Base-by-base conservation (phyloP, 108 stramenopile genomes). In the Pseudonitzschia delicatissima region DNA sequence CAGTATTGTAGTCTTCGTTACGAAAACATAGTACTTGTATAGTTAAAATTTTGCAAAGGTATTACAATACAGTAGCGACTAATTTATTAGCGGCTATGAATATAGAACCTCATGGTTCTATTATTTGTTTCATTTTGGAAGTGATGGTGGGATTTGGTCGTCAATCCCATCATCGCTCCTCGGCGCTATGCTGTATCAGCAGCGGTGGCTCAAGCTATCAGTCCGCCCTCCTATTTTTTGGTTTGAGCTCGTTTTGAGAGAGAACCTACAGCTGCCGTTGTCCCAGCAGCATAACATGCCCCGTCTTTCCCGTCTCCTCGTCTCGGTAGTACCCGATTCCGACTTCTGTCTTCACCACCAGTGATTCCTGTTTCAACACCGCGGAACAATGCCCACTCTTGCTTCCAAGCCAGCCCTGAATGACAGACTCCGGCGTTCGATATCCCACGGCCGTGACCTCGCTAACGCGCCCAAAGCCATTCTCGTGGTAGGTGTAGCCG, bases 321-420 rank as follows among this genome's bases (percentile, higher is more conserved):
- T 42, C 40, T 42, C 15, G 13, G n/a, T 33, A 55, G 32, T 55
- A 55, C 2, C 53, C 53, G 17, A 55, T 55, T 4, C 53, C 53
- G 12, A 55, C 53, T 27, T 55, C 53, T 9, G 53, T 55, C 6
- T 27, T 5, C n/a, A 55, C 31, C 2, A 55, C 28, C 29, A 27
- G 53, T 8, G 53, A 55, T 55, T 55, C 31, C 32, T 55, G 53
- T 27, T 55, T 55, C n/a, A 55, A 5, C n/a, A 55, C 31, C 11
- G 53, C 53, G 5, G 53, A 55, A 28, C 53, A 55, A 55, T 55
- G 53, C 11, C 53, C 53, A 15, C 53, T 55, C 6, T 27, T 55
- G 20, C 53, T 55, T 0, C 15, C 13, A n/a, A 55, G 13, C 53
- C 53, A 55, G 6, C 31, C 53, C 11, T 33, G 26, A 4, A 55